A percentile compares a stretch with the other conserved stretches of the same genome.
Evolutionary conservation across 177 flowering plant genomes (phyloP).

Genomic region (Vitis hybrid): DNA sequence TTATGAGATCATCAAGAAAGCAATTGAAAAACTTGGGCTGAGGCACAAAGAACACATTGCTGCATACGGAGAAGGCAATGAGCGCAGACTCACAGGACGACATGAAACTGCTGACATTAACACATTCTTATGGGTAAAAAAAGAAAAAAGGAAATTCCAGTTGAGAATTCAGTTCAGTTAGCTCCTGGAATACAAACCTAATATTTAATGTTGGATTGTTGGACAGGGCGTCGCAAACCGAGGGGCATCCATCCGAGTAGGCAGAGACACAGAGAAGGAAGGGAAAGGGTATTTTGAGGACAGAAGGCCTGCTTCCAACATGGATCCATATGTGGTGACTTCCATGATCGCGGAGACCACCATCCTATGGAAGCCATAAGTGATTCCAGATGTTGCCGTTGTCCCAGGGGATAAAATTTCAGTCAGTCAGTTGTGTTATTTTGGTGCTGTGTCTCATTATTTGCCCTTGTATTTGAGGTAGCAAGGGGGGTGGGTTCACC

Average conservation of each 20-base stretch:
- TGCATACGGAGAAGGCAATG: conserved; percentile 90
- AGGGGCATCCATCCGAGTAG: conserved; percentile 75
- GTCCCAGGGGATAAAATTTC: no score
- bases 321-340: conserved; percentile 75
- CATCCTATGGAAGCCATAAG: conserved; percentile 48
- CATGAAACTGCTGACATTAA: conserved; percentile 82
- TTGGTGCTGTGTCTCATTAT: no score
- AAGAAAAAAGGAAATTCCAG: not conserved
- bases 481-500: no score
- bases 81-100: conserved; percentile 79
- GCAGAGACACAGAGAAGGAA: conserved; percentile 66
- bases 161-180: not conserved
- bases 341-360: conserved; percentile 80
- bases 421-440: no score
- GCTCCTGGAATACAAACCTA: not conserved
- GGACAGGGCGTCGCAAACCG: conserved; percentile 77
- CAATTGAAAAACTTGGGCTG: conserved; percentile 65
- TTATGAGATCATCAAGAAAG: conserved; percentile 65
- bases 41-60: conserved; percentile 88
- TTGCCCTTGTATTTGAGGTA: no score
- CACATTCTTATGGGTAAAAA: conserved; percentile 71
- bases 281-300: conserved; percentile 84
- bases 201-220: not conserved
- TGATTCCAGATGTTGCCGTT: not conserved
- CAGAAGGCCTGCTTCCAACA: conserved; percentile 84